Evolutionary conservation across 2,329 filamentous ascomycete genomes (phyloP), one percentile per base, ranked within the genome.

Genomic region (Colletotrichum musae): DNA sequence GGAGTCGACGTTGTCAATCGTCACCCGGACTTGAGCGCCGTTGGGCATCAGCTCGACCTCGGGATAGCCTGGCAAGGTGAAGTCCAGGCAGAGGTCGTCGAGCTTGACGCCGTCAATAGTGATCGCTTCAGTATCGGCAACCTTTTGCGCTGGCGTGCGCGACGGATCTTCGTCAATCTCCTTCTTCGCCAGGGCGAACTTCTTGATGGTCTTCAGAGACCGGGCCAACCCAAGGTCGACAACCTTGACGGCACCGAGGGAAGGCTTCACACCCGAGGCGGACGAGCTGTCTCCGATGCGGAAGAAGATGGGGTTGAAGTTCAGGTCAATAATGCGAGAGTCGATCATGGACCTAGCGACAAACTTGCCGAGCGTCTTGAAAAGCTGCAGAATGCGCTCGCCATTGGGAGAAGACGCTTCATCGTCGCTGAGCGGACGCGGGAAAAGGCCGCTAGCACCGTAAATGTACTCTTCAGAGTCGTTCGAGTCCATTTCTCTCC

Each of bases 281-380:
- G 81, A 79, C 2, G 89, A 87, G 52, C 86, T 88, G 74, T 97
- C 93, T 16, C 93, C 94, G 72, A 98, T 93, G 67, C 95, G 93
- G 90, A 99, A 99, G 84, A 99, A 98, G 6, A 94, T 97, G 2
- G 96, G 93, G 77, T 98, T 99, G 82, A 99, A 96, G 64, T 95
- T 96, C 73, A 99, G 91, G 76, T 99, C 96, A 74, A 99, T 98
- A 78, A 99, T 98, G 62, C 96, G 90, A 1, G 95, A 98, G 79
- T 99, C 96, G 61, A 99, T 92, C 96, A 99, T 98, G 0, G 96
- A 98, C 58, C 96, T 91, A 36, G 97, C 96, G 56, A 98, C 95
- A 79, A 99, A 99, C 77, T 98, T 98, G 74, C 96, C 96, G 24
- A 99, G 91, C 77, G 95, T 92, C 80, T 92, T 97, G 85, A 97